A percentile compares a stretch with the other conserved stretches of the same genome.
Conservation (phyloP, 768 basidiomycete genomes). For the Mycena rosella region DNA sequence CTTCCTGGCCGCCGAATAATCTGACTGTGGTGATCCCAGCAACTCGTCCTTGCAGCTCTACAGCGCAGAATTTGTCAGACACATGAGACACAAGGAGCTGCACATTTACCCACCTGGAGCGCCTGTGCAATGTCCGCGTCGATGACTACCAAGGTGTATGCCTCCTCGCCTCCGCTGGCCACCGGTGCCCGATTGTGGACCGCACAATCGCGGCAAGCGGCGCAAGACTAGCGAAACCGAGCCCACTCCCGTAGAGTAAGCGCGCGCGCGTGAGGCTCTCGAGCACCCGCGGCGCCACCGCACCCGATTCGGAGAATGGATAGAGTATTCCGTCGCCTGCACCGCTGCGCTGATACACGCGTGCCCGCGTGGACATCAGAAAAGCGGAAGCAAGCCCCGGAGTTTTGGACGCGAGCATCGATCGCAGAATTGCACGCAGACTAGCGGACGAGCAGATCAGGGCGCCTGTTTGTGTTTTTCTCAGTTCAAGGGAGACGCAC, state of each 20-base stretch:
- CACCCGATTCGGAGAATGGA: constrained; percentile 53
- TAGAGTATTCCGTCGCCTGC: constrained; percentile 61
- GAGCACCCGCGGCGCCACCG: constrained; percentile 66
- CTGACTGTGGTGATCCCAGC: constrained; percentile 70
- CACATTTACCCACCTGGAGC: constrained; percentile 70
- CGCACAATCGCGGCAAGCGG: constrained; percentile 71
- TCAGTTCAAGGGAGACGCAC: constrained; percentile 66
- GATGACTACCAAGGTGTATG: constrained; percentile 69
- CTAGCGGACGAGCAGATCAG: constrained; percentile 52
- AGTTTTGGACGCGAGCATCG: constrained; percentile 77
- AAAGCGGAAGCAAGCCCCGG: constrained; percentile 74
- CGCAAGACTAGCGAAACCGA: constrained; percentile 76
- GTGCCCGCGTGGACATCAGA: constrained; percentile 65
- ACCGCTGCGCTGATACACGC: constrained; percentile 48
- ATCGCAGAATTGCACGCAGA: constrained; percentile 79
- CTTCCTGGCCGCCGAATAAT: constrained; percentile 63
- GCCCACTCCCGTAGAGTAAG: constrained; percentile 80
- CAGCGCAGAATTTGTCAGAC: background rate
- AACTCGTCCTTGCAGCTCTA: constrained; percentile 23
- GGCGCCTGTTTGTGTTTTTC: too few species aligned
- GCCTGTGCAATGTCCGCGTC: constrained; percentile 87
- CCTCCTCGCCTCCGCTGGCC: constrained; percentile 72
- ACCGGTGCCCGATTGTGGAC: constrained; percentile 71
- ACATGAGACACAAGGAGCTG: background rate
- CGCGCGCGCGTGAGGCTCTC: constrained; percentile 71